phyloP scores from a whole-genome alignment of 306 rosid genomes.

The Sophora flavescens region DNA sequence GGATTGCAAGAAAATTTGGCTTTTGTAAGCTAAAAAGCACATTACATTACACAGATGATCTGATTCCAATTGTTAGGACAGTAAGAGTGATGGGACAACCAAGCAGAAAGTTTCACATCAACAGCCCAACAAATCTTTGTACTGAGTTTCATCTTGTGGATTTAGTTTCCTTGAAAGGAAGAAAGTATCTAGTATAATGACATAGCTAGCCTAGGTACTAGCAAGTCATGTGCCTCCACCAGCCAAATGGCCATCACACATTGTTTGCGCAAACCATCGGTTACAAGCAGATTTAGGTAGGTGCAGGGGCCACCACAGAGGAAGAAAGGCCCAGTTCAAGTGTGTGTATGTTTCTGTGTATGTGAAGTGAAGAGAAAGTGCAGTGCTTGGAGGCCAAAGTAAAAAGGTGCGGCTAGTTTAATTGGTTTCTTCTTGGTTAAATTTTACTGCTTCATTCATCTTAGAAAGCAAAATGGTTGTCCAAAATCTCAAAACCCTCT shows the following conservation, averaged over 20 bases:
- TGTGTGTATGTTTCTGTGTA: neutral
- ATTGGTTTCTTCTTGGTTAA: neutral
- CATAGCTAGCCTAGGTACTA: conserved; percentile 10
- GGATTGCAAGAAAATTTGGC: conserved; percentile 17
- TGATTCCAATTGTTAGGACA: conserved; percentile 46
- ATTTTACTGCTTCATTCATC: conserved; percentile 33
- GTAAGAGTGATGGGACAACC: conserved; percentile 18
- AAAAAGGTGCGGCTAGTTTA: conserved; percentile 37
- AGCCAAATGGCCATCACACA: conserved; percentile 29
- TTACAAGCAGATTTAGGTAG: conserved; percentile 3
- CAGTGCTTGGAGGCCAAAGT: conserved; percentile 39
- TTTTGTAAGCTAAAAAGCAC: conserved; percentile 27
- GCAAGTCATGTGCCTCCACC: conserved; percentile 38
- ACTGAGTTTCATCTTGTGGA: conserved; percentile 28
- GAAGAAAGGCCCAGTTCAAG: neutral
- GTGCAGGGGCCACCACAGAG: conserved; percentile 37
- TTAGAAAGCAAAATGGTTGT: neutral
- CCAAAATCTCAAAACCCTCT: neutral
- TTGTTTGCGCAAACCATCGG: conserved; percentile 23
- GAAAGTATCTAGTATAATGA: conserved; percentile 35
- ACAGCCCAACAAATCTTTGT: conserved; percentile 49
- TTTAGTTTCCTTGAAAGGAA: conserved; percentile 50
- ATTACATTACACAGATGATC: conserved; percentile 24
- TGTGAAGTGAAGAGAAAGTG: conserved; percentile 31
- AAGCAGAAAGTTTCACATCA: conserved; percentile 41